Evolutionary conservation across 2,329 filamentous ascomycete genomes (phyloP).

Genomic region (Ophiobolus disseminans): DNA sequence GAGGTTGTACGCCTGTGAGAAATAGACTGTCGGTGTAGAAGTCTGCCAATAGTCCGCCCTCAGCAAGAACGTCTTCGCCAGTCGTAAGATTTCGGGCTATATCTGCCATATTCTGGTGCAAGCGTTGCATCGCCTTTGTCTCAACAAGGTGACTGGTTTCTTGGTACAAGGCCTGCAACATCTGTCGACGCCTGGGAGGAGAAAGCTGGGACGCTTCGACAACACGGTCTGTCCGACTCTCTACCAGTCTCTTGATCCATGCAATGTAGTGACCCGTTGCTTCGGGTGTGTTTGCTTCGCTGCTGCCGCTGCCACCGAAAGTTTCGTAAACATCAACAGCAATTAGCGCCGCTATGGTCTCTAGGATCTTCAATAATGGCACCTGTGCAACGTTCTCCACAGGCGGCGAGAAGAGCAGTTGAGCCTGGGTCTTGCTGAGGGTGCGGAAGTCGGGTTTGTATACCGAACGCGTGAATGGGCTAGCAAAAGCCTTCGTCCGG

Average conservation of each 20-base stretch:
- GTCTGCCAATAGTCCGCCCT: neutral
- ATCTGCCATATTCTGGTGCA: neutral
- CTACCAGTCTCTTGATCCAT: neutral
- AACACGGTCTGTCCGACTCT: neutral
- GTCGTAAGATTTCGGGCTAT: neutral
- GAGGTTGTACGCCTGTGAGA: neutral
- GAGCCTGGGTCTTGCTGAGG: neutral
- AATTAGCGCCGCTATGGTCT: too few species aligned
- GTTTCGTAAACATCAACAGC: neutral
- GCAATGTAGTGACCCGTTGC: neutral
- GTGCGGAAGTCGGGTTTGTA: conserved; percentile 5
- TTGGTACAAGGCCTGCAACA: neutral
- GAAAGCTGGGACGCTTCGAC: neutral
- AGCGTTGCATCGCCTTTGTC: neutral
- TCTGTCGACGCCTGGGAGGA: neutral
- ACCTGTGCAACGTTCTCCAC: neutral
- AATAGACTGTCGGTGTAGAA: neutral
- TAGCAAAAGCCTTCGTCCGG: neutral
- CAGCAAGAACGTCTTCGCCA: neutral
- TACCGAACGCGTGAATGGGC: neutral
- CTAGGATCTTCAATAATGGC: neutral
- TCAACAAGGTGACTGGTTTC: neutral
- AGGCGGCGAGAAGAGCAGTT: neutral
- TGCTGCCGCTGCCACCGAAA: neutral
- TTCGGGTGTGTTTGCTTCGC: neutral